phyloP scores from a whole-genome alignment of 805 yeast species.

The Barnettozyma vustinii region DNA sequence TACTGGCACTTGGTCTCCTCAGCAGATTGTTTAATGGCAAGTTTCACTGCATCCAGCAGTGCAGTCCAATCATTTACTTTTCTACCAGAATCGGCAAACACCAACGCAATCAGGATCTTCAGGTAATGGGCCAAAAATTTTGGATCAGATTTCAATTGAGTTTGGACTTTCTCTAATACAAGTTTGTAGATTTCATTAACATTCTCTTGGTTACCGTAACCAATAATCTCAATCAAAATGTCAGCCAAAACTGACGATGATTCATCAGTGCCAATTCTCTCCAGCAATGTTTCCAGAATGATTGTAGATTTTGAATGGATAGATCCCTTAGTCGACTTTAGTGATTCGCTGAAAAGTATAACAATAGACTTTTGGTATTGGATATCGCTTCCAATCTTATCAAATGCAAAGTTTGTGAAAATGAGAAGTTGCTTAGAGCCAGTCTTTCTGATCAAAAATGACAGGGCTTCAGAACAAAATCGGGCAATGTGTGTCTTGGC shows the following conservation, averaged over 20 bases:
- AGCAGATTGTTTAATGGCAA: constrained; percentile 3
- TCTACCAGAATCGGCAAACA: constrained; percentile 67
- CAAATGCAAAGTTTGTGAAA: constrained; percentile 41
- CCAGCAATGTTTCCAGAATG: constrained; percentile 42
- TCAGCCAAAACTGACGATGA: constrained; percentile 50
- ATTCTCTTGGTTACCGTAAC: constrained; percentile 46
- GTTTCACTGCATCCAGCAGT: constrained; percentile 21
- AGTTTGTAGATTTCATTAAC: constrained; percentile 40
- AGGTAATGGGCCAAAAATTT: constrained; percentile 13
- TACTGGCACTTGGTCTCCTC: constrained; percentile 5
- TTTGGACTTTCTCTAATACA: constrained; percentile 22
- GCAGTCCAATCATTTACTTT: constrained; percentile 51
- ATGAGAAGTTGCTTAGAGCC: constrained; percentile 38
- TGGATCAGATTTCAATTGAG: constrained; percentile 12
- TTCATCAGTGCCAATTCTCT: constrained; percentile 20
- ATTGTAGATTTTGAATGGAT: constrained; percentile 66
- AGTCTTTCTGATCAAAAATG: constrained; percentile 74
- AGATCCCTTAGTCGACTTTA: constrained; percentile 64
- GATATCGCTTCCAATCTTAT: constrained; percentile 33
- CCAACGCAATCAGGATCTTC: constrained; percentile 40
- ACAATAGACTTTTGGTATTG: constrained; percentile 55
- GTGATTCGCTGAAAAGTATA: constrained; percentile 63
- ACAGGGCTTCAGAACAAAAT: constrained; percentile 86
- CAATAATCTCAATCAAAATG: constrained; percentile 46
- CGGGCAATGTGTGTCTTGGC: constrained; percentile 64